Evolutionary conservation across 306 rosid species (phyloP).

Genomic region (Trifolium repens): DNA sequence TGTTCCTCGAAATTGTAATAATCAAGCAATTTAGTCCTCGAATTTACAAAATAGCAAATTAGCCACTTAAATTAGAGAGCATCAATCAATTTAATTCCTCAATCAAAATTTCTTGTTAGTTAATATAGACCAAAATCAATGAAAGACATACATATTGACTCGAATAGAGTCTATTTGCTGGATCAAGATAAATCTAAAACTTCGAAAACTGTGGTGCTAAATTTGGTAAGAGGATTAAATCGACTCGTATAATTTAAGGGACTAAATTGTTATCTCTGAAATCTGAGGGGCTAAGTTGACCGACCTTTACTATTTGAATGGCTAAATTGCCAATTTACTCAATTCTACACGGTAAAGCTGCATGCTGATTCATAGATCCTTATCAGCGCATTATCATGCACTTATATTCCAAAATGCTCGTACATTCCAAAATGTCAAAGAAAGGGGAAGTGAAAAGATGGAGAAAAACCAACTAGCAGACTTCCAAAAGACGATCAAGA

Average conservation of each 20-base stretch:
- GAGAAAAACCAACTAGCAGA: slow-evolving; percentile 1
- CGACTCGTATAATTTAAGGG: too few species aligned
- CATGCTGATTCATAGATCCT: background rate
- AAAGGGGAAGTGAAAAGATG: slow-evolving; percentile 2
- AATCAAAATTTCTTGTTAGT: background rate
- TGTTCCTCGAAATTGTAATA: background rate
- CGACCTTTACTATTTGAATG: too few species aligned
- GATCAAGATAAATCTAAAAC: background rate
- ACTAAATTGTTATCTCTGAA: too few species aligned
- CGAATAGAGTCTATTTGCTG: background rate
- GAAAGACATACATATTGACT: background rate
- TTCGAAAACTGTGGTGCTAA: too few species aligned
- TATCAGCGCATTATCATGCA: background rate
- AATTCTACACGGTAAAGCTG: background rate
- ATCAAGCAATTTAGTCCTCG: background rate
- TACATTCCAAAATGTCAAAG: background rate
- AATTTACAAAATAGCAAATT: background rate
- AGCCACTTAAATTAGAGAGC: background rate
- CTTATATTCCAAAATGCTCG: too few species aligned
- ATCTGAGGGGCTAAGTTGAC: too few species aligned
- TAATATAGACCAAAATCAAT: background rate
- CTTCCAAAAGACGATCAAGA: too few species aligned
- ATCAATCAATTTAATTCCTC: background rate
- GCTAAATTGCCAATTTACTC: too few species aligned
- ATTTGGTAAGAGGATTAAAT: too few species aligned